Base-by-base conservation (phyloP, 148 eudicot genomes). In the Camellia granthamiana region DNA sequence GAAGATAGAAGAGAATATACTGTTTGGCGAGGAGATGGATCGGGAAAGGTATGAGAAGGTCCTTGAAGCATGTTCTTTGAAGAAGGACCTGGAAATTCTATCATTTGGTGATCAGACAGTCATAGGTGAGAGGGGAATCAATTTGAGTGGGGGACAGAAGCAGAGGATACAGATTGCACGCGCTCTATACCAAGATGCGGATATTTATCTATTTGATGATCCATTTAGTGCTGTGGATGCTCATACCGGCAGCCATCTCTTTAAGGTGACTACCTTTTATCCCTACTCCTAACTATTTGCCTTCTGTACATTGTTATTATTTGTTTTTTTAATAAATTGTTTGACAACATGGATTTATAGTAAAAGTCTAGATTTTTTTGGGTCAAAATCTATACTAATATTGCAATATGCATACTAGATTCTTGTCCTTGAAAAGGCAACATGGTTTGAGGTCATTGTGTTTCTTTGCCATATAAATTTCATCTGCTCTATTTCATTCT, bases 161-260 rank as follows among this genome's bases (percentile, higher is more conserved):
- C 92, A 90, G 75, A 84, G 92, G 77, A 85, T 90, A 72, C 92
- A 90, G 76, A 82, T 88, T 54, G 91, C 93, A 3, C 88, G 91
- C 5, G 93, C 91, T 46, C 49, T 88, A 43, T 90, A 90, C 67
- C 88, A 87, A 49, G 88, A 90, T 49, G 89, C 88, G 18, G 91
- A 90, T 58, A 85, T 85, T 46, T 90, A 90, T 83, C 76, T 90
- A 46, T 87, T 90, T 44, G 93, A 90, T 72, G 93, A 90, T 84
- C 93, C 93, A 65, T 90, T 90, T 76, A 88, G 93, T 77, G 93
- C 93, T 63, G 91, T 90, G 60, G 93, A 90, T 79, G 93, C 91
- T 66, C 93, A 88, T 79, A 90, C 93, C 4, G 91, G 93, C 5
- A 83, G 88, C 73, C 93, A 90, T 77, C 91, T 90, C 83, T 90